These are phyloP conservation scores for Claviceps pusilla DNA, from an alignment of 2,329 filamentous ascomycete genomes.

Conservation along the genomic window DNA sequence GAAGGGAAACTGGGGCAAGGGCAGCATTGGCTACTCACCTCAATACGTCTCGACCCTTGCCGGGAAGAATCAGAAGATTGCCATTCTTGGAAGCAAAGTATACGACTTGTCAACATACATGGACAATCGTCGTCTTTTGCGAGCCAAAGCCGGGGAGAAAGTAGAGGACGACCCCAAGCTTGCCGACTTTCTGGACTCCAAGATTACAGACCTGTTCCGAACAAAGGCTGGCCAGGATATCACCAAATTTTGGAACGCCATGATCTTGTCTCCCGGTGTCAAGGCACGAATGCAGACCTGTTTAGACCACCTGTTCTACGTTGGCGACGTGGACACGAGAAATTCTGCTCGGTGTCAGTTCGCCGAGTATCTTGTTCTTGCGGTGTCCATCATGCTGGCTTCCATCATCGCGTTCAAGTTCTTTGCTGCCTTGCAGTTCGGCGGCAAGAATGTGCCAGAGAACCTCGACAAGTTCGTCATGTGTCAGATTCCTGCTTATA, in stretches of 20 bases:
- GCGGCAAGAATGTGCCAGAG: conserved; percentile 78
- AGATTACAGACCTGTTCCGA: conserved; percentile 64
- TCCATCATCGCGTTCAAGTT: conserved; percentile 90
- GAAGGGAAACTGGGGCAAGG: conserved; percentile 67
- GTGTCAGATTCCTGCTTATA: conserved; percentile 93
- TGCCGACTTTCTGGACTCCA: conserved; percentile 65
- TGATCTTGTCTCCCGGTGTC: conserved; percentile 41
- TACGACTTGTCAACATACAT: conserved; percentile 85
- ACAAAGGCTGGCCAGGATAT: conserved; percentile 63
- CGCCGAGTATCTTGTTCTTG: conserved; percentile 75
- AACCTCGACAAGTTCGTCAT: conserved; percentile 98
- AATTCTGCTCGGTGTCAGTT: conserved; percentile 76
- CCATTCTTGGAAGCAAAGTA: conserved; percentile 61
- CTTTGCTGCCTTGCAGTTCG: conserved; percentile 87
- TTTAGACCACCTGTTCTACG: conserved; percentile 86
- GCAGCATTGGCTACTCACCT: conserved; percentile 68
- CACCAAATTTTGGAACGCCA: conserved; percentile 63
- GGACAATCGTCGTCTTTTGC: conserved; percentile 53
- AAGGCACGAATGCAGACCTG: conserved; percentile 63
- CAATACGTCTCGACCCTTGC: conserved; percentile 61
- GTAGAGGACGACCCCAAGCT: conserved; percentile 34
- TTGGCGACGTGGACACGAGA: conserved; percentile 82
- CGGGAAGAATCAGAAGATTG: conserved; percentile 49
- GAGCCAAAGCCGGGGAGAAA: conserved; percentile 38
- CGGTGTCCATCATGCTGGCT: conserved; percentile 66